Base-by-base conservation (phyloP, 2,329 filamentous ascomycete species). In the Aspergillus terreus region DNA sequence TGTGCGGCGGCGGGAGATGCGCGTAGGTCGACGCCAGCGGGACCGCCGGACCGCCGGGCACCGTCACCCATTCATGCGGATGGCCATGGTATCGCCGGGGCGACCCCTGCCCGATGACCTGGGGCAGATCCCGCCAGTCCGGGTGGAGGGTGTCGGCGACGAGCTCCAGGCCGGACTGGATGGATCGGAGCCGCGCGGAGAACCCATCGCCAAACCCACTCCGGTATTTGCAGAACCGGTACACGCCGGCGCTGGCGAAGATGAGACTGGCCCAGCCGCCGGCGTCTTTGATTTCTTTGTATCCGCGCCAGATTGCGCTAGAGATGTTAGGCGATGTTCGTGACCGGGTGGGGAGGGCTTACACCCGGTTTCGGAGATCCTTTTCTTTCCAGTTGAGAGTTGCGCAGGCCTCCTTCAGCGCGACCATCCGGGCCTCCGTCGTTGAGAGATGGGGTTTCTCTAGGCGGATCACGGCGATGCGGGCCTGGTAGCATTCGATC, bases 201-300 rank as follows among this genome's bases (percentile, higher is more conserved):
- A 79, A 75, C 14, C 78, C 76, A 4, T 73, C 71, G 40, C 75
- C 73, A 58, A 82, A 82, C 4, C 76, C 77, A 1, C 78, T 76
- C 41, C 80, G 75, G 60, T 83, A 83, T 60, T 83, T 83, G 75
- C 80, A 83, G 63, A 82, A 81, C 6, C 80, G 73, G 62, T 83
- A 83, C 12, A 83, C 75, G 1, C 81, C 80, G 67, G 79, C 78
- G 32, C 81, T 79, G 4, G 80, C 76, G 56, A 83, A 83, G 2
- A 82, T 75, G 3, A 83, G 70, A 10, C 78, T 73, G 2, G 74
- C 76, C 79, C 79, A 83, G 3, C 80, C 81, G 3, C 77, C 80
- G 15, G 75, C 73, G 46, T 81, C 76, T 63, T 81, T 79, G 58
- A 83, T 82, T 60, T 82, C 79, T 55, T 80, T 76, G 61, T 83